Evolutionary conservation across 805 yeast genomes (phyloP), one percentile per base, ranked within the genome.

Genomic region (Kurtzmaniella fragi): DNA sequence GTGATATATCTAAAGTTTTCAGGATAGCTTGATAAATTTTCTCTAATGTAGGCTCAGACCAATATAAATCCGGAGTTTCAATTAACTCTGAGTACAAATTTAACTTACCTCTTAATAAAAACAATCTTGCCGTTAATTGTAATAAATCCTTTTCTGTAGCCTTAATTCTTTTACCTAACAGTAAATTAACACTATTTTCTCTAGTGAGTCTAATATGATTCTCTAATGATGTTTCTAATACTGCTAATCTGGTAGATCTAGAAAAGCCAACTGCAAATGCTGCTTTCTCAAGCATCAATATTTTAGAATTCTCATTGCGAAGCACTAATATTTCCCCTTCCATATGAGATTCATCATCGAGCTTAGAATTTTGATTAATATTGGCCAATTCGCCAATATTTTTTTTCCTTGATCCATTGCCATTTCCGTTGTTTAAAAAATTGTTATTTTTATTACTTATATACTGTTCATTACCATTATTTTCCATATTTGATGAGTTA

Each of bases 211-310:
- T 61, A n/a, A 86, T 75, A 50, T 83, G 84, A 20, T 72, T 63
- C 47, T 89, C 96, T 31, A 88, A 64, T 3, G 82, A 70, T 17
- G 73, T 69, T 57, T 90, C 97, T 29, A 90, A 59, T 1, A 88
- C 79, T 0, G 95, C 89, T 32, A 90, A 66, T 53, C 93, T 76
- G 0, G 97, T 89, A 2, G 95, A 85, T 48, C 96, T 64, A 0
- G 96, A 82, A 26, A 90, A 64, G 0, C 96, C 96, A 39, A 86
- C 81, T 2, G 95, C 82, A 59, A 89, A 89, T 0, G 96, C 96
- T 8, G 89, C 84, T 62, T 83, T 87, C 52, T 88, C 95, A 29
- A 85, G 61, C 28, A 82, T 50, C 29, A 75, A 70, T 43, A 75
- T 70, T 6, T 49, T 50, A n/a, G 69, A 62, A 7, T 67, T 64